A percentile compares a stretch with the other conserved stretches of the same genome.
phyloP scores from a whole-genome alignment of 2,329 filamentous ascomycete species.

The Colletotrichum zoysiae region DNA sequence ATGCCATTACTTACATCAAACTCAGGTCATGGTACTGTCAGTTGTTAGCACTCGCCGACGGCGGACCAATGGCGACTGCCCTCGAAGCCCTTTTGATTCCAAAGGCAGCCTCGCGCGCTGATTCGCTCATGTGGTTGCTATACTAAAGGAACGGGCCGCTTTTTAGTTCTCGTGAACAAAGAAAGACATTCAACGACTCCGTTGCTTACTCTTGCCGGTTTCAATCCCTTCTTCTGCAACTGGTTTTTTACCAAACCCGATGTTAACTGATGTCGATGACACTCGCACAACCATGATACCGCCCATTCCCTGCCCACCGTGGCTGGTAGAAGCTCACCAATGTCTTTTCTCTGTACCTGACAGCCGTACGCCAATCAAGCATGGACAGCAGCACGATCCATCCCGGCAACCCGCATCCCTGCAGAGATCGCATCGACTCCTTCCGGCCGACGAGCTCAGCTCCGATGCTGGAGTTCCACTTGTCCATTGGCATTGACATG shows the following conservation, averaged over 20 bases:
- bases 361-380: slow-evolving; percentile 28
- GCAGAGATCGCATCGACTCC: slow-evolving; percentile 31
- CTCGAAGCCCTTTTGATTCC: slow-evolving; percentile 14
- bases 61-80: slow-evolving; percentile 28
- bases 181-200: slow-evolving; percentile 30
- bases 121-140: slow-evolving; percentile 34
- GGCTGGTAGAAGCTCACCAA: not conserved
- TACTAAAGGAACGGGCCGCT: slow-evolving; percentile 39
- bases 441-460: not conserved
- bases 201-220: not conserved
- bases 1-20: not conserved
- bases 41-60: slow-evolving; percentile 6
- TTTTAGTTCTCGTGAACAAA: slow-evolving; percentile 18
- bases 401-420: slow-evolving; percentile 39
- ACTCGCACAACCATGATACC: not conserved
- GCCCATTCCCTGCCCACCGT: not conserved
- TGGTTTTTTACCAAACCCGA: not conserved
- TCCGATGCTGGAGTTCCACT: not conserved
- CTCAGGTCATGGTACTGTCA: slow-evolving; percentile 2
- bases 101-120: slow-evolving; percentile 25
- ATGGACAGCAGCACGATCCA: slow-evolving; percentile 29
- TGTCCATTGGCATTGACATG: not conserved
- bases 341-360: slow-evolving; percentile 16
- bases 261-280: not conserved
- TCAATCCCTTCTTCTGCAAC: not conserved